These are phyloP conservation scores for Colletotrichum sp. DNA, from an alignment of 2,329 filamentous ascomycete genomes.

Conservation along the genomic window DNA sequence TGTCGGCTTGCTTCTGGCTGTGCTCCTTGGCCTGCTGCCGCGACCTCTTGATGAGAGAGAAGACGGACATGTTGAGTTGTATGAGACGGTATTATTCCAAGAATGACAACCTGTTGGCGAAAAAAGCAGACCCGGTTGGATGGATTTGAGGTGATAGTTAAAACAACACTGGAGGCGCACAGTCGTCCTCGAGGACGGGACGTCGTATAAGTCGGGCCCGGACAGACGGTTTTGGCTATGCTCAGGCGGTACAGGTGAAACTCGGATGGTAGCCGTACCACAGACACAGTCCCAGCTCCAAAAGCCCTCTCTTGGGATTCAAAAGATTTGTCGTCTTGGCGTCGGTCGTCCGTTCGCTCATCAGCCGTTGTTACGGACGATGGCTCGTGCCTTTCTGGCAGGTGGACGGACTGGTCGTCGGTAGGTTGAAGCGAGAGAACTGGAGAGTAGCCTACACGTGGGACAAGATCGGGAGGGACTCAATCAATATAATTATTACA, in stretches of 20 bases:
- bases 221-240: slow-evolving; percentile 1
- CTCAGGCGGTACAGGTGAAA: slow-evolving; percentile 13
- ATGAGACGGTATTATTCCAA: background rate
- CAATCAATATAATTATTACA: slow-evolving; percentile 4
- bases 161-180: background rate
- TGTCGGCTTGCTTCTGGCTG: slow-evolving; percentile 52
- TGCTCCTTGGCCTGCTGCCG: slow-evolving; percentile 62
- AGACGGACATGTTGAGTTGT: slow-evolving; percentile 58
- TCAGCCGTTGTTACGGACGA: background rate
- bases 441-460: background rate
- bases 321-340: background rate
- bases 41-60: slow-evolving; percentile 57
- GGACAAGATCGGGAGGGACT: background rate
- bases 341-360: slow-evolving; percentile 5
- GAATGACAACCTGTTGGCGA: background rate
- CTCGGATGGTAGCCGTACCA: slow-evolving; percentile 3
- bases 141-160: background rate
- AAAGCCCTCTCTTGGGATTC: background rate
- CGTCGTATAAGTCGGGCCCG: slow-evolving; percentile 13
- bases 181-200: background rate
- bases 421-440: background rate
- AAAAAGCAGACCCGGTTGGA: background rate
- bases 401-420: background rate
- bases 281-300: slow-evolving; percentile 11
- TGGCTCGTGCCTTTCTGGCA: slow-evolving; percentile 15